Evolutionary conservation across 2,329 filamentous ascomycete species (phyloP), one percentile per base, ranked within the genome.

Genomic region (Penicillium sumatraense): DNA sequence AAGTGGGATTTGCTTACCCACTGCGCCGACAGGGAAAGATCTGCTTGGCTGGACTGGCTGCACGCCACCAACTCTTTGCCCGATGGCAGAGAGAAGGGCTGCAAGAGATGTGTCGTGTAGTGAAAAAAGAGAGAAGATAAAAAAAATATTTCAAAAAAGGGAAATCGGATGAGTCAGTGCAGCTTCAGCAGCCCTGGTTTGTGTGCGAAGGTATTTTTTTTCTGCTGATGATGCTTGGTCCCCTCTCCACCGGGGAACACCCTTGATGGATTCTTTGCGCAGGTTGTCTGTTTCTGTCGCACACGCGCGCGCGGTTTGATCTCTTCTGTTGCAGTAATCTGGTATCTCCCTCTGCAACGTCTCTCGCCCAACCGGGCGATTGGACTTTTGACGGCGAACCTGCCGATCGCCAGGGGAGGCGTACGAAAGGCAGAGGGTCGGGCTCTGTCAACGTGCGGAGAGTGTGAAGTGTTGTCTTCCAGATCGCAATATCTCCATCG

Each of bases 401-500:
- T 63, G 68, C 68, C 69, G 68, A 70, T 69, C 63, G 62, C 61
- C 38, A 24, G 38, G 58, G 51, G 56, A 52, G 51, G 10, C 20
- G 20, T 57, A 59, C 61, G 65, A 68, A 40, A 65, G 66, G 65
- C 60, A 63, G 61, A 51, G 52, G 61, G 59, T 66, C 60, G 63
- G 57, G 63, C 62, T 62, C 59, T 68, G 68, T 72, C 69, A 72
- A 60, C 68, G 67, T 63, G 62, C 57, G 56, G 64, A 68, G 56
- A 60, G 59, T 61, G 62, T 58, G 51, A 61, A 57, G 58, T 63
- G 54, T 59, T 59, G 63, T 59, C 63, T 62, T 62, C 61, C 62
- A 62, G 64, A 60, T 62, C 64, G 68, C 68, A 67, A 56, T 58
- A 61, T 69, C 69, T 72, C 69, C 69, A 72, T 72, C 69, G 68